Base-by-base conservation (phyloP, 306 rosid species). In the Gynostemma pentaphyllum region DNA sequence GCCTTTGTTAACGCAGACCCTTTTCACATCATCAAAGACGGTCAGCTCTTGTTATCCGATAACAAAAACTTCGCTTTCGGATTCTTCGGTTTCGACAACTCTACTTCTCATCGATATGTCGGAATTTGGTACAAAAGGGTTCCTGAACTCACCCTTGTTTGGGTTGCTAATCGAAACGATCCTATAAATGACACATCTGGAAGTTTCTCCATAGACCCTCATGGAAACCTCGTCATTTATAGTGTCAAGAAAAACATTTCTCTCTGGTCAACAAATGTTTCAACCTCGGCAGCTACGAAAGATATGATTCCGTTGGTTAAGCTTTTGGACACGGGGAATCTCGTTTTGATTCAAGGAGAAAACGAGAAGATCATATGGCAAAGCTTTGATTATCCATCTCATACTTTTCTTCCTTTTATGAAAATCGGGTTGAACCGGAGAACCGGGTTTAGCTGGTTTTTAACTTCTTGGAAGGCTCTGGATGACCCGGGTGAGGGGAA, bases 111-210 rank as follows among this genome's bases (percentile, higher is more conserved):
- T 11, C 64, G 64, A 10, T 57, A 57, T 36, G 64, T 57, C 9
- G 96, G 90, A 41, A 78, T 88, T 40, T 80, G 96, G 95, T 88
- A 79, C 68, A 74, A 76, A 55, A 50, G 34, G 56, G 45, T 76
- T 23, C 76, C 87, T 0, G 67, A 63, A 11, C 68, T 61, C 66
- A 62, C 87, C 2, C 13, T 80, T 10, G 78, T 88, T 11, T 88
- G 96, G 96, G 85, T 88, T 30, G 95, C 95, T 7, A 88, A 85
- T 65, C 70, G 78, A 70, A 65, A 79, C 61, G 22, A 45, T 9
- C 83, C 74, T 42, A 63, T 74, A 0, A 60, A 56, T 41, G 72
- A 56, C 34, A 68, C 73, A 4, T 64, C 79, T 0, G 85, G 82
- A 7, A 39, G 69, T 4, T 75, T 80, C 27, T 64, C 79, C 30